A percentile compares a stretch with the other conserved stretches of the same genome.
These are phyloP conservation scores for Torulaspora delbrueckii DNA, from an alignment of 805 yeast genomes.

Conservation along the genomic window DNA sequence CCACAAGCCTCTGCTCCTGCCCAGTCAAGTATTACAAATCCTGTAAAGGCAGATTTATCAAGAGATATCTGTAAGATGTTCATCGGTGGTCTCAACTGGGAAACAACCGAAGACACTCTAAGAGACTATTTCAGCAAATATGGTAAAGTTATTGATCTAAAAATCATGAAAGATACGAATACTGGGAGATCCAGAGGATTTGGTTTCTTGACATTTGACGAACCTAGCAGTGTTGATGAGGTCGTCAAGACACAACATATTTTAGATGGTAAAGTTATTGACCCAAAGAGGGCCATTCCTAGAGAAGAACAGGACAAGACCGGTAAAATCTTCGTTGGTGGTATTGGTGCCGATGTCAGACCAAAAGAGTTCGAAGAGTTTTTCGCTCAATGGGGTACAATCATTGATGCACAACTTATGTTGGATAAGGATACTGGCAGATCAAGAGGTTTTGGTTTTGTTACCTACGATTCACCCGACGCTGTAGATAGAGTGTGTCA, in stretches of 20 bases:
- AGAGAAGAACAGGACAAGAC: constrained; percentile 95
- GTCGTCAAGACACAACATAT: constrained; percentile 84
- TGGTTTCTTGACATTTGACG: constrained; percentile 84
- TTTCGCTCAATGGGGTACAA: constrained; percentile 82
- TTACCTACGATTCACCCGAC: constrained; percentile 89
- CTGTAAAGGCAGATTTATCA: constrained; percentile 47
- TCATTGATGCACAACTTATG: constrained; percentile 95
- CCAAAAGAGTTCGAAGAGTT: constrained; percentile 84
- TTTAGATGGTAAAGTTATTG: constrained; percentile 92
- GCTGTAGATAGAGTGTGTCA: constrained; percentile 88
- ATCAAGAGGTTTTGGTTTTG: constrained; percentile 95
- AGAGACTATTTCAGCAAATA: constrained; percentile 77
- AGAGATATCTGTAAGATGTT: constrained; percentile 89
- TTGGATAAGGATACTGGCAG: constrained; percentile 95
- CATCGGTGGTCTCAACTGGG: constrained; percentile 97
- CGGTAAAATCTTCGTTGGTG: constrained; percentile 96
- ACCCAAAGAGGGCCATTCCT: constrained; percentile 96
- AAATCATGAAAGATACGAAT: constrained; percentile 84
- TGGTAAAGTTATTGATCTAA: constrained; percentile 83
- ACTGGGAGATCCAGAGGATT: constrained; percentile 93
- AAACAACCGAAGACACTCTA: constrained; percentile 85
- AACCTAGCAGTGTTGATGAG: constrained; percentile 75
- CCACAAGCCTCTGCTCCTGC: constrained; percentile 24
- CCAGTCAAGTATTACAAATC: constrained; percentile 18
- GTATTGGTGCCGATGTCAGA: constrained; percentile 88